Percentiles rank a stretch among this genome's conserved stretches.
Evolutionary conservation across 2,329 filamentous ascomycete species (phyloP).

Genomic region (Claviceps arundinis): DNA sequence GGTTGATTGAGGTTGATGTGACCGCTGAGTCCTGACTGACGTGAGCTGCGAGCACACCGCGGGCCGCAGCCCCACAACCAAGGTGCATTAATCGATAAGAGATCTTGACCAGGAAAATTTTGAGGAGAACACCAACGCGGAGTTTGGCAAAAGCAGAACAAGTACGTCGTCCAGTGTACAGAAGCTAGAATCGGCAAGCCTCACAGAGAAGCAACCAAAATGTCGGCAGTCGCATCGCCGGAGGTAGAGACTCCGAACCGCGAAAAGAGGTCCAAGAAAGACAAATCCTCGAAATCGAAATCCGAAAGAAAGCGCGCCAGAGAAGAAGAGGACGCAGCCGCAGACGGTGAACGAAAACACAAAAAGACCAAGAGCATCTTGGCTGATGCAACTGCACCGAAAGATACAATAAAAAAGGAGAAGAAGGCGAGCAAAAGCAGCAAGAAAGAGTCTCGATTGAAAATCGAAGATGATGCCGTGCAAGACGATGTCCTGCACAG

Average conservation of each 20-base stretch:
- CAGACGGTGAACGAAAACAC: conserved; percentile 30
- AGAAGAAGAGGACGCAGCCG: conserved; percentile 28
- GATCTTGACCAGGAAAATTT: background rate
- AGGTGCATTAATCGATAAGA: conserved; percentile 1
- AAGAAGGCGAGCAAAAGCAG: conserved; percentile 20
- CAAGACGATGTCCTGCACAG: background rate
- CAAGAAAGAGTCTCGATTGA: conserved; percentile 15
- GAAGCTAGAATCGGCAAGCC: conserved; percentile 2
- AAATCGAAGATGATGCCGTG: background rate
- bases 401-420: conserved; percentile 21
- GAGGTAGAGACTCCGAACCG: conserved; percentile 18
- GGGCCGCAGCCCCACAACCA: no score
- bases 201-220: conserved; percentile 5
- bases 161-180: background rate
- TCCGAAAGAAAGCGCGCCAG: conserved; percentile 31
- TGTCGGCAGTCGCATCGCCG: conserved; percentile 18
- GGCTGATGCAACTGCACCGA: conserved; percentile 11
- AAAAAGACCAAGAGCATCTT: conserved; percentile 37
- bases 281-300: conserved; percentile 18
- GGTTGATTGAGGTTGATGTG: no score
- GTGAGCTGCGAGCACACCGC: no score
- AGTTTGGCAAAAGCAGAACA: background rate
- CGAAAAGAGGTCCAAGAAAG: conserved; percentile 28
- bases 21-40: no score
- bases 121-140: background rate